Evolutionary conservation across 805 yeast genomes (phyloP).

Genomic region (Yamadazyma insecticola): DNA sequence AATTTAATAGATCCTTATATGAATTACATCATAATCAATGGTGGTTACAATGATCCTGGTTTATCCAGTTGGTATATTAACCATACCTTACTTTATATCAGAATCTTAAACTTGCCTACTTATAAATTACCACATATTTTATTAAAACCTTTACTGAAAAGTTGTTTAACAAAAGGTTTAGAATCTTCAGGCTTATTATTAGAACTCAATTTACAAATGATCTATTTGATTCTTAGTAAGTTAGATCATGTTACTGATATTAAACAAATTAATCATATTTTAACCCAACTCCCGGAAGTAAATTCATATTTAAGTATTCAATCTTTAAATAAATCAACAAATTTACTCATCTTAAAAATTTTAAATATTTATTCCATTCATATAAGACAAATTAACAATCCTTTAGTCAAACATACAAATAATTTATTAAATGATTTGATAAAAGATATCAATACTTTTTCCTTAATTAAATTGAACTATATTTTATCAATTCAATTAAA

Average conservation of each 20-base stretch:
- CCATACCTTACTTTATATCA: conserved; percentile 56
- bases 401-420: conserved; percentile 6
- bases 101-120: conserved; percentile 53
- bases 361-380: conserved; percentile 6
- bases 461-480: conserved; percentile 8
- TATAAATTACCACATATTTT: conserved; percentile 54
- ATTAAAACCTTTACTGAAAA: conserved; percentile 60
- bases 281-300: conserved; percentile 7
- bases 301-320: conserved; percentile 5
- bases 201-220: conserved; percentile 60
- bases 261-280: conserved; percentile 4
- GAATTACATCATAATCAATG: conserved; percentile 45
- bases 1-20: conserved; percentile 75
- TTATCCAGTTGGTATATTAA: conserved; percentile 81
- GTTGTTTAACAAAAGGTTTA: conserved; percentile 56
- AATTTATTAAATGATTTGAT: neutral
- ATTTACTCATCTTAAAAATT: conserved; percentile 4
- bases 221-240: conserved; percentile 52
- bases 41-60: conserved; percentile 72
- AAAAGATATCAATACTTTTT: conserved; percentile 2
- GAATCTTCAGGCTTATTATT: conserved; percentile 44
- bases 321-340: conserved; percentile 1
- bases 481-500: conserved; percentile 9
- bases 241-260: conserved; percentile 22
- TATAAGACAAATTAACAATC: conserved; percentile 4